Conservation (phyloP, 75 land plant genomes). For the Pinus taeda region DNA sequence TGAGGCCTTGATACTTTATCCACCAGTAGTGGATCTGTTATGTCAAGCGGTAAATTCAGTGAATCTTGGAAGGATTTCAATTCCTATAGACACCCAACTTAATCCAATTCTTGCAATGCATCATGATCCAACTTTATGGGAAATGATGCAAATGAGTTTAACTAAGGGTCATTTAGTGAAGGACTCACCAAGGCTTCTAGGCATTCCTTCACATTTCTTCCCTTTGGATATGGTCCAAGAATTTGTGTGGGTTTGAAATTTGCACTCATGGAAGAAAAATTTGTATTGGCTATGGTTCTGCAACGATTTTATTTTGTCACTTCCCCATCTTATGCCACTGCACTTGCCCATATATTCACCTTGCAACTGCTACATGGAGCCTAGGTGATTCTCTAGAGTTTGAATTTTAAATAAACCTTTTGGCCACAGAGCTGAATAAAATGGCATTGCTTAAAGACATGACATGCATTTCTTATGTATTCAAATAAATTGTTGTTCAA, state of each 20-base stretch:
- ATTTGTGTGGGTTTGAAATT: slow-evolving; percentile 46
- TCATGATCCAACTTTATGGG: slow-evolving; percentile 52
- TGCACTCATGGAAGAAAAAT: slow-evolving; percentile 39
- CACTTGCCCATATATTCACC: slow-evolving; percentile 19
- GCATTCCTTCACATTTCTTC: slow-evolving; percentile 24
- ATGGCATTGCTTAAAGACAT: too few relatives aligned
- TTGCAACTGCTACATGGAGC: slow-evolving; percentile 32
- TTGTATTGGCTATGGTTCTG: slow-evolving; percentile 30
- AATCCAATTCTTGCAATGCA: slow-evolving; percentile 41
- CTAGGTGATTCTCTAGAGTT: slow-evolving; percentile 9
- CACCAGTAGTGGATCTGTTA: background rate
- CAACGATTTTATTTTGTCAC: slow-evolving; percentile 34
- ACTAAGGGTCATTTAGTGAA: slow-evolving; percentile 36
- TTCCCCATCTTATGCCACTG: slow-evolving; percentile 42
- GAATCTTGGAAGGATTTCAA: slow-evolving; percentile 22
- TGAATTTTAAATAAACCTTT: too few relatives aligned
- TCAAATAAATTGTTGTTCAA: too few relatives aligned
- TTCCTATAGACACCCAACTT: slow-evolving; percentile 37
- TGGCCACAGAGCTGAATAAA: too few relatives aligned
- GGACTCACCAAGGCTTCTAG: slow-evolving; percentile 15
- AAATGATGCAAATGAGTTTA: slow-evolving; percentile 45
- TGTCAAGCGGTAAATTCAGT: slow-evolving; percentile 20
- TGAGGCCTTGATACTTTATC: slow-evolving; percentile 15
- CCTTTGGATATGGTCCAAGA: slow-evolving; percentile 45
- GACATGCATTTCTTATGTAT: too few relatives aligned